Conservation (phyloP, 2,329 filamentous ascomycete species). For the Colletotrichum melonis region DNA sequence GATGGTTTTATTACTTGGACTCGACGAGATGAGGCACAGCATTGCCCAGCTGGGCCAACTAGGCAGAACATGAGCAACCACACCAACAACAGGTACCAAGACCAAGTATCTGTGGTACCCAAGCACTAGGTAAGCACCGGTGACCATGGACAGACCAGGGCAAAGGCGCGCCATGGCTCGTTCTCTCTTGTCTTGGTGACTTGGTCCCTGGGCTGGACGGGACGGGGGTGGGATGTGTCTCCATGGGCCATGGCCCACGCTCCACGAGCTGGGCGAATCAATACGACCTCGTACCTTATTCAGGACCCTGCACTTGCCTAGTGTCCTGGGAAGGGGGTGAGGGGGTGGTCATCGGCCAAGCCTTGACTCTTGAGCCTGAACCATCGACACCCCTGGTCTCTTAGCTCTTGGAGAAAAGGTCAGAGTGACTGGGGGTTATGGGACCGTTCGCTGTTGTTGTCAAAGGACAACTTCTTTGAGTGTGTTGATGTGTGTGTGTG, state of each 20-base stretch:
- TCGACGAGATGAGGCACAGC: conserved; percentile 25
- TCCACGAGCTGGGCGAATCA: conserved; percentile 26
- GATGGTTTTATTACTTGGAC: conserved; percentile 30
- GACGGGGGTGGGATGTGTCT: conserved; percentile 18
- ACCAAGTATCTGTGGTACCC: neutral
- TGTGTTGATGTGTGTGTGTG: too few species aligned
- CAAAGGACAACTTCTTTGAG: neutral
- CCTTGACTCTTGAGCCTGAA: conserved; percentile 15
- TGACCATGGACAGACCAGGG: neutral
- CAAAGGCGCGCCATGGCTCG: neutral
- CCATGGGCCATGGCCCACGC: neutral
- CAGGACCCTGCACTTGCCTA: conserved; percentile 31
- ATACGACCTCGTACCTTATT: conserved; percentile 36
- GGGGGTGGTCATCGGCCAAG: conserved; percentile 29
- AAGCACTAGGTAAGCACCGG: neutral
- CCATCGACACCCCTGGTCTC: conserved; percentile 20
- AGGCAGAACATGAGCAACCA: neutral
- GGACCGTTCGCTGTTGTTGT: neutral
- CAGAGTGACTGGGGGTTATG: conserved; percentile 10
- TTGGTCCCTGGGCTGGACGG: neutral
- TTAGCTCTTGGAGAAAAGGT: conserved; percentile 9
- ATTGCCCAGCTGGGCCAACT: neutral
- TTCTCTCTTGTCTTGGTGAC: neutral
- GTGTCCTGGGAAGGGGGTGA: conserved; percentile 1
- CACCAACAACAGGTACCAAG: neutral